Conservation (phyloP, 176 grass and related monocot species). For the Saccharum spontaneum region DNA sequence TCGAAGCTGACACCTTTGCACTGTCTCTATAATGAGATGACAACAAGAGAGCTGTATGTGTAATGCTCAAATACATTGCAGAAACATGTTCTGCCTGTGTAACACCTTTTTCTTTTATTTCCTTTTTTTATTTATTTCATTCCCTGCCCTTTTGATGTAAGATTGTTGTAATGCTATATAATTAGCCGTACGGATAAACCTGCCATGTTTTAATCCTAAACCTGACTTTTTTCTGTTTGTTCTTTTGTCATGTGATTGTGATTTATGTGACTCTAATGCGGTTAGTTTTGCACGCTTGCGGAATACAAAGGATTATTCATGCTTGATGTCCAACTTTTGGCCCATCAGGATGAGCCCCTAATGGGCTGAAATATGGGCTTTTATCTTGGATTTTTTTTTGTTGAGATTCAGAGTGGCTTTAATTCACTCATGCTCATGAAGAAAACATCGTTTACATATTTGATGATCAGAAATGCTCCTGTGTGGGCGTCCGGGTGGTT, state of each 20-base stretch:
- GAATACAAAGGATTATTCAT: not conserved
- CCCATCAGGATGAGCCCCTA: not conserved
- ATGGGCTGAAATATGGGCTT: not conserved
- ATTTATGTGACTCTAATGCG: not conserved
- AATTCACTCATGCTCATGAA: not conserved
- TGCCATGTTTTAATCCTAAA: not conserved
- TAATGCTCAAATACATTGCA: conserved; percentile 19
- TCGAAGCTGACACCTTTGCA: conserved; percentile 36
- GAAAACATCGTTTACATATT: no score
- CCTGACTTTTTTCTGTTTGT: not conserved
- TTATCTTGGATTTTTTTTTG: no score
- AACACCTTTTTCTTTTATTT: not conserved
- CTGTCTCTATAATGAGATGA: conserved; percentile 12
- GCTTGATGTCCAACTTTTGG: not conserved
- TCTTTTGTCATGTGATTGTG: not conserved
- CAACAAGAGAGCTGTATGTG: not conserved
- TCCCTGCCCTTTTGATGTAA: not conserved
- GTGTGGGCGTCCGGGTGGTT: no score
- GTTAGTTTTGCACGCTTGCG: not conserved
- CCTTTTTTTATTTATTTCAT: not conserved
- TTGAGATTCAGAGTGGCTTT: not conserved
- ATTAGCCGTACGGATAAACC: conserved; percentile 13
- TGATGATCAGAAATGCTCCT: not conserved
- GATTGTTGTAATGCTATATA: conserved; percentile 34
- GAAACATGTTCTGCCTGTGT: not conserved